These are phyloP conservation scores for Penicillium salamii DNA, from an alignment of 495 filamentous ascomycete genomes.

Conservation along the genomic window DNA sequence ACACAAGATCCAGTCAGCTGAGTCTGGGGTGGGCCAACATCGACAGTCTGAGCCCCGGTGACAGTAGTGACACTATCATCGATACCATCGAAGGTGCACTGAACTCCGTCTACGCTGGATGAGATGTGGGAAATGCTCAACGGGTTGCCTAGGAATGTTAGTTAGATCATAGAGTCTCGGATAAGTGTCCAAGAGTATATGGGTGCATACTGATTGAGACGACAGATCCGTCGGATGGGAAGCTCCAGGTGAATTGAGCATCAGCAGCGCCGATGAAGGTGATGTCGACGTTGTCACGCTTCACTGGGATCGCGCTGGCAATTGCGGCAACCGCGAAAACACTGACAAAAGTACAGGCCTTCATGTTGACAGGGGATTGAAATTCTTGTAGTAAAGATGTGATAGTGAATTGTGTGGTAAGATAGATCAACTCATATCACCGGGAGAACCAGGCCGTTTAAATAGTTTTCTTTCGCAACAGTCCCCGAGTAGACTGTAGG, in stretches of 20 bases:
- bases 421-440: neutral
- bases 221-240: slow-evolving; percentile 21
- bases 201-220: slow-evolving; percentile 18
- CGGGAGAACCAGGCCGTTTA: neutral
- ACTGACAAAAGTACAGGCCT: slow-evolving; percentile 2
- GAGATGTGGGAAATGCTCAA: slow-evolving; percentile 27
- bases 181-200: neutral
- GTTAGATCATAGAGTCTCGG: neutral
- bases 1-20: slow-evolving; percentile 32
- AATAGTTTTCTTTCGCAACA: neutral
- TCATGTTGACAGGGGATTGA: neutral
- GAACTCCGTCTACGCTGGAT: slow-evolving; percentile 7
- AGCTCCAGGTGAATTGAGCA: slow-evolving; percentile 23
- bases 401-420: neutral
- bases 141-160: slow-evolving; percentile 17
- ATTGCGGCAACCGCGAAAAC: slow-evolving; percentile 10
- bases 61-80: slow-evolving; percentile 24
- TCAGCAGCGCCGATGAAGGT: slow-evolving; percentile 26
- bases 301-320: slow-evolving; percentile 7
- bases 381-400: neutral
- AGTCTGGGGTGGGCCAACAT: slow-evolving; percentile 37
- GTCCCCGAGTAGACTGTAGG: neutral
- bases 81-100: slow-evolving; percentile 23
- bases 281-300: slow-evolving; percentile 13
- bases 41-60: slow-evolving; percentile 13